Conservation (phyloP, 1,284 basidiomycete species). For the Malassezia sympodialis region DNA sequence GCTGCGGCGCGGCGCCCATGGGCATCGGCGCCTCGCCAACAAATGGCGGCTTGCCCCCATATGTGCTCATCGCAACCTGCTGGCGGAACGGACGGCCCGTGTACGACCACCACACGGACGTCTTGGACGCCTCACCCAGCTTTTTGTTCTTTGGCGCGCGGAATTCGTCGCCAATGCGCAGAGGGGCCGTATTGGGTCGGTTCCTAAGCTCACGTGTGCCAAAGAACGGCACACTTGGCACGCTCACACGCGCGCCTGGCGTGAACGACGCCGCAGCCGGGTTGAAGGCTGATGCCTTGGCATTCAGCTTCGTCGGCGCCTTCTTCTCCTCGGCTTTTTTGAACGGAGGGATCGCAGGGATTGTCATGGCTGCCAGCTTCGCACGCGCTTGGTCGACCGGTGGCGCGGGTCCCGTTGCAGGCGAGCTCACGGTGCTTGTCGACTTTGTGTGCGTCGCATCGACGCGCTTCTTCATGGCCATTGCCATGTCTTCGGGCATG, state of each 20-base stretch:
- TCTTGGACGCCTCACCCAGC: slow-evolving; percentile 61
- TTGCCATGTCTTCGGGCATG: slow-evolving; percentile 84
- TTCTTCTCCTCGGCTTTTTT: slow-evolving; percentile 48
- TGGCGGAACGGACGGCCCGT: slow-evolving; percentile 71
- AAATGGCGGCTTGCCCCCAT: not conserved
- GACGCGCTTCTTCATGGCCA: slow-evolving; percentile 50
- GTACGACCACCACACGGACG: slow-evolving; percentile 74
- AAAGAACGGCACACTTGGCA: slow-evolving; percentile 71
- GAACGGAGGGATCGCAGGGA: slow-evolving; percentile 85
- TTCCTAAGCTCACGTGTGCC: slow-evolving; percentile 62
- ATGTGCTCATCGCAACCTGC: slow-evolving; percentile 53
- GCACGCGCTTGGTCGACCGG: slow-evolving; percentile 28
- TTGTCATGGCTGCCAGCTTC: slow-evolving; percentile 53
- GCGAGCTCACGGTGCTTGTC: slow-evolving; percentile 27
- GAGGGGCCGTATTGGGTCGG: slow-evolving; percentile 53
- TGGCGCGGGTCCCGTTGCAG: slow-evolving; percentile 17
- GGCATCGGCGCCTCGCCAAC: not conserved
- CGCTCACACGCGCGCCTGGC: slow-evolving; percentile 38
- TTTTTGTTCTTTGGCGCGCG: slow-evolving; percentile 83
- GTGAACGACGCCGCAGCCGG: slow-evolving; percentile 51
- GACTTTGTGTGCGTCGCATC: slow-evolving; percentile 30
- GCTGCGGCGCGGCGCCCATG: slow-evolving; percentile 1
- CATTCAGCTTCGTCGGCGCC: slow-evolving; percentile 67
- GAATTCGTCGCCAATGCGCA: slow-evolving; percentile 84
- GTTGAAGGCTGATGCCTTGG: slow-evolving; percentile 59